Conservation (phyloP, 1,284 basidiomycete species). For the Naganishia liquefaciens region DNA sequence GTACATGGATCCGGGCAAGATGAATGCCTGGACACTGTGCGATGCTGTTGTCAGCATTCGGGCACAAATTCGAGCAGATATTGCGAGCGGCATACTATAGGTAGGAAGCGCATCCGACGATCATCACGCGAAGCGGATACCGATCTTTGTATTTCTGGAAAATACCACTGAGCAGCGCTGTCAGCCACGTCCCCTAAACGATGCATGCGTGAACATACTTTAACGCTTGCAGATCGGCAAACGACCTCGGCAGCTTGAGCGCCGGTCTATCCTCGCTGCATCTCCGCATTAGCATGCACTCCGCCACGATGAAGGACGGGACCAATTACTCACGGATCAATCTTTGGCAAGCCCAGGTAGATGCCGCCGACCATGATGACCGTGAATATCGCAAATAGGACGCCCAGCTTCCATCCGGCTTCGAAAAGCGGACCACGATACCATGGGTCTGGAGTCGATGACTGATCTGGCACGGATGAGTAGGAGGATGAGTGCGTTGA, state of each 20-base stretch:
- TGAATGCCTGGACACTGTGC: slow-evolving; percentile 87
- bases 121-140: slow-evolving; percentile 74
- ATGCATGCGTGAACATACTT: slow-evolving; percentile 56
- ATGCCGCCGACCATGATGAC: slow-evolving; percentile 70
- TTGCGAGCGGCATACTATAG: slow-evolving; percentile 70
- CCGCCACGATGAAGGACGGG: neutral
- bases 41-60: slow-evolving; percentile 1
- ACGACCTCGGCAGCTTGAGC: slow-evolving; percentile 78
- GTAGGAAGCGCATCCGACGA: slow-evolving; percentile 83
- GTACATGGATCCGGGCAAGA: slow-evolving; percentile 96
- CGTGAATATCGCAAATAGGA: slow-evolving; percentile 71
- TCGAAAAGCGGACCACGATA: slow-evolving; percentile 64
- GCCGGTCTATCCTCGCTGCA: slow-evolving; percentile 69
- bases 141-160: slow-evolving; percentile 86
- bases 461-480: too few species aligned
- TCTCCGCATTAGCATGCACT: neutral
- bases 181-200: slow-evolving; percentile 8
- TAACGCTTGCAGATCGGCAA: slow-evolving; percentile 74
- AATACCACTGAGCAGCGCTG: slow-evolving; percentile 53
- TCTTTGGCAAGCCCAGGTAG: slow-evolving; percentile 73
- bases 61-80: slow-evolving; percentile 40
- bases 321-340: slow-evolving; percentile 66
- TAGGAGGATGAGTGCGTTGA: neutral
- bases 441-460: slow-evolving; percentile 36
- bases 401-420: slow-evolving; percentile 77